Base-by-base conservation (phyloP, 345 rosid genomes). In the Citrus hindsii region DNA sequence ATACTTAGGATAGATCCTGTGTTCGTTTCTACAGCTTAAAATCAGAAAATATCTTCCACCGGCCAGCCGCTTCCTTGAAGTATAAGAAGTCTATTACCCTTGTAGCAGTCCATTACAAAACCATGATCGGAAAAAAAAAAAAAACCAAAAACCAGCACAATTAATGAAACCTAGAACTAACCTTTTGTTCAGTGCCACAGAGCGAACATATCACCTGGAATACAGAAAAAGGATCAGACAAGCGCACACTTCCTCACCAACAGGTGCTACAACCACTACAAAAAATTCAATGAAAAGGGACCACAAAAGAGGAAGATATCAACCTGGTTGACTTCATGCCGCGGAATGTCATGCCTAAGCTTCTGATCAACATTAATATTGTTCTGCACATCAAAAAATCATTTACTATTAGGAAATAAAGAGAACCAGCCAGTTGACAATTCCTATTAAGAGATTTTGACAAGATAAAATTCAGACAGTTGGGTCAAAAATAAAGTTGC, bases 131-230 rank as follows among this genome's bases (percentile, higher is more conserved):
- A 1, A 48, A 48, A 12, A 48, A 3, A 30, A 3, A 0, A 30
- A 30, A 30, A 30, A 32, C 32, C 32, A 30, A 3, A 30, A 30
- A 59, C 35, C 35, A 69, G n/a, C 58, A n/a, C 48, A 33, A 76
- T 53, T 48, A 58, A 67, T 40, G 42, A 71, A 38, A 37, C 30
- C 67, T 77, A 46, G 7, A 72, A 82, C 84, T 82, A 67, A 94
- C 98, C 93, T 88, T 89, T 84, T 94, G 98, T 79, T 90, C 95
- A 24, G 95, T 93, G 79, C 91, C 92, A 82, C 97, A 94, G 32
- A 94, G 93, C 46, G 90, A 85, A 82, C 97, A 94, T 46, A 90
- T 85, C 82, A 92, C 90, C 93, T 90, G 86, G 24, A 74, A 76
- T 75, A 65, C 66, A 46, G 18, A 62, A 70, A 30, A 42, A 7